Percentiles rank a stretch among this genome's conserved stretches.
Evolutionary conservation across 1,284 basidiomycete species (phyloP).

Genomic region (Porogramme epimiltina): DNA sequence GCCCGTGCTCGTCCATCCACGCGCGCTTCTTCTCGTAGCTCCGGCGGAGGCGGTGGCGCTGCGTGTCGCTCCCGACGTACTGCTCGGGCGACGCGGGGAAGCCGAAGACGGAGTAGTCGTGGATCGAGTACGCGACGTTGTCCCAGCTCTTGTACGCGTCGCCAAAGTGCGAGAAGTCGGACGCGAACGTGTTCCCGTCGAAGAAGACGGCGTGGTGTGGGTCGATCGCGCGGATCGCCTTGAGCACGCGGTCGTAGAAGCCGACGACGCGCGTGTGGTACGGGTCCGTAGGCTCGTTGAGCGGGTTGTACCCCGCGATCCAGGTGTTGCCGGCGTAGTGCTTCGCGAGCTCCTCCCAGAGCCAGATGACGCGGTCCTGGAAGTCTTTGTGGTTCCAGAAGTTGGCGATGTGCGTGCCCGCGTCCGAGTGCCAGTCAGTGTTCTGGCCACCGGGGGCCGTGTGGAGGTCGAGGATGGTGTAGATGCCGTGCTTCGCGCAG

Average conservation of each 20-base stretch:
- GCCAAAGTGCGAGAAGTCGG: slow-evolving; percentile 70
- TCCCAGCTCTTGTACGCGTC: slow-evolving; percentile 47
- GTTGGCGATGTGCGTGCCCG: slow-evolving; percentile 52
- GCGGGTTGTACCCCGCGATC: slow-evolving; percentile 73
- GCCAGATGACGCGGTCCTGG: slow-evolving; percentile 60
- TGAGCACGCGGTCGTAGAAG: slow-evolving; percentile 64
- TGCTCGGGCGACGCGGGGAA: slow-evolving; percentile 60
- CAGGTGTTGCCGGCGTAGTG: slow-evolving; percentile 65
- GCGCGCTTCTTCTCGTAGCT: slow-evolving; percentile 68
- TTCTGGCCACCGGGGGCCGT: slow-evolving; percentile 66
- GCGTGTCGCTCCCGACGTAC: slow-evolving; percentile 53
- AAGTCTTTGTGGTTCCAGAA: slow-evolving; percentile 65
- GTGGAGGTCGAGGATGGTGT: slow-evolving; percentile 68
- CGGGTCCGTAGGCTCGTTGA: slow-evolving; percentile 76
- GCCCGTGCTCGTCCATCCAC: slow-evolving; percentile 66
- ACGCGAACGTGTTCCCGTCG: slow-evolving; percentile 79
- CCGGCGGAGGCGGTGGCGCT: slow-evolving; percentile 50
- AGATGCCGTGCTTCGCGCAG: slow-evolving; percentile 60
- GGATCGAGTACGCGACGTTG: slow-evolving; percentile 78
- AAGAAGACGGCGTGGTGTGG: slow-evolving; percentile 65
- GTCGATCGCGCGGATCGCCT: slow-evolving; percentile 66
- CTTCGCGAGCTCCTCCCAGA: slow-evolving; percentile 70
- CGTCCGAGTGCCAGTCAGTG: slow-evolving; percentile 51
- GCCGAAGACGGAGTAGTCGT: slow-evolving; percentile 73
- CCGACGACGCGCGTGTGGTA: slow-evolving; percentile 49